These are phyloP conservation scores for Melastoma malabathricum DNA, from an alignment of 345 rosid genomes.

Conservation along the genomic window DNA sequence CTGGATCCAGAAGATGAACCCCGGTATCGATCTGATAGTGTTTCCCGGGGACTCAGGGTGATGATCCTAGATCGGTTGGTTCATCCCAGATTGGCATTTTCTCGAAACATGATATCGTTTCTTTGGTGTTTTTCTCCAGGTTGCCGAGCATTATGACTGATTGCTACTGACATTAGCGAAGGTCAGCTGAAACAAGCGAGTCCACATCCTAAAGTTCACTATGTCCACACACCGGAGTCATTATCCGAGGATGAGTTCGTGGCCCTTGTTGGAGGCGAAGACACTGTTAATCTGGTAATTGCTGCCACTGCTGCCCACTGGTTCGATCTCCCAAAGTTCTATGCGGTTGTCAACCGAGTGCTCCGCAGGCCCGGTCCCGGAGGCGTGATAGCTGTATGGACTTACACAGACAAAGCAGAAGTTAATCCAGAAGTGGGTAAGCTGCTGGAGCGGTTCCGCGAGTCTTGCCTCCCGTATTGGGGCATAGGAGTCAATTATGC, in stretches of 20 bases:
- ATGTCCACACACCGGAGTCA: conserved; percentile 36
- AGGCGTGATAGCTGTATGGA: conserved; percentile 51
- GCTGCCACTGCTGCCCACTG: conserved; percentile 52
- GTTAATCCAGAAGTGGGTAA: conserved; percentile 40
- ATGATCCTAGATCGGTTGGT: neutral
- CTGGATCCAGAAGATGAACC: neutral
- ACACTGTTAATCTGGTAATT: conserved; percentile 41
- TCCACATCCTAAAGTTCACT: conserved; percentile 28
- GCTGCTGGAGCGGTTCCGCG: conserved; percentile 22
- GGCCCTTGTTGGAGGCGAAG: conserved; percentile 32
- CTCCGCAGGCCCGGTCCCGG: conserved; percentile 59
- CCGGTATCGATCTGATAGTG: no score
- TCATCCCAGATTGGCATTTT: neutral
- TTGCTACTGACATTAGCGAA: conserved; percentile 48
- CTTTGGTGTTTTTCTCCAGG: conserved; percentile 14
- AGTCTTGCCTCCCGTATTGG: conserved; percentile 31
- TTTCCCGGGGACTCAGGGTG: no score
- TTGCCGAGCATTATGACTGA: conserved; percentile 49
- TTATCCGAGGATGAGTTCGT: conserved; percentile 38
- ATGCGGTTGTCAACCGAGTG: conserved; percentile 29
- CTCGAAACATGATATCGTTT: neutral
- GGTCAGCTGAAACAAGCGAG: conserved; percentile 34
- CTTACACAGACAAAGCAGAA: conserved; percentile 21
- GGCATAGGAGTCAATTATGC: conserved; percentile 15
- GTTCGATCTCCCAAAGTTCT: conserved; percentile 57